A percentile compares a stretch with the other conserved stretches of the same genome.
Evolutionary conservation across 352 stramenopile genomes (phyloP).

Genomic region (Pythium diclinum): DNA sequence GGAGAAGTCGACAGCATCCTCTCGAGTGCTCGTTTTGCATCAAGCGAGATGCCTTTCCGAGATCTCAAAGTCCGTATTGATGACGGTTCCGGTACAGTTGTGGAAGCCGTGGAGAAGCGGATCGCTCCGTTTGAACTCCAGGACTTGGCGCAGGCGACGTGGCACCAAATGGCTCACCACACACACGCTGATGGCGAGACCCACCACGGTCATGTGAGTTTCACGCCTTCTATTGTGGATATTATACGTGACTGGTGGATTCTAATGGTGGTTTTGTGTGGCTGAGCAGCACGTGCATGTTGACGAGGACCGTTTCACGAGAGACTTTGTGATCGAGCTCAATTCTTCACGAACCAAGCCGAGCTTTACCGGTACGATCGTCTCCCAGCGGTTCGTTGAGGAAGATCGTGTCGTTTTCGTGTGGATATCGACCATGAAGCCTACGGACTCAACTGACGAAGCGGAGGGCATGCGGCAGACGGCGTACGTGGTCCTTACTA

Average conservation of each 20-base stretch:
- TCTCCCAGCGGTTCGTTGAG: not conserved
- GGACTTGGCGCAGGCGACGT: not conserved
- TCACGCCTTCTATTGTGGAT: too few relatives aligned
- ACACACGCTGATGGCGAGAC: not conserved
- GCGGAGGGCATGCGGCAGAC: not conserved
- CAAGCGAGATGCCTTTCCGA: not conserved
- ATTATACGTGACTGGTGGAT: not conserved
- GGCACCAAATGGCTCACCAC: conserved; percentile 3
- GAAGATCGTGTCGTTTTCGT: not conserved
- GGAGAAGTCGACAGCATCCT: not conserved
- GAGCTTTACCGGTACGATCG: not conserved
- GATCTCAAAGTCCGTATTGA: not conserved
- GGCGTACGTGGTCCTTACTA: not conserved
- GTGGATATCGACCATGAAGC: conserved; percentile 3
- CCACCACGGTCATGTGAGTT: not conserved
- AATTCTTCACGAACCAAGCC: not conserved
- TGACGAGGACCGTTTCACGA: not conserved
- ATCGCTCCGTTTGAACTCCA: not conserved
- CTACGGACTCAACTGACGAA: not conserved
- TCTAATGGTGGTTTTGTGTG: not conserved
- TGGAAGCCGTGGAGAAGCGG: not conserved
- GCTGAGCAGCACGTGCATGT: not conserved
- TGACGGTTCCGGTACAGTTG: not conserved
- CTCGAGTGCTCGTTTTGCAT: not conserved
- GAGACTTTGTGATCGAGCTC: not conserved